A percentile compares a stretch with the other conserved stretches of the same genome.
phyloP scores from a whole-genome alignment of 208 protist species.

The Angomonas deanei region DNA sequence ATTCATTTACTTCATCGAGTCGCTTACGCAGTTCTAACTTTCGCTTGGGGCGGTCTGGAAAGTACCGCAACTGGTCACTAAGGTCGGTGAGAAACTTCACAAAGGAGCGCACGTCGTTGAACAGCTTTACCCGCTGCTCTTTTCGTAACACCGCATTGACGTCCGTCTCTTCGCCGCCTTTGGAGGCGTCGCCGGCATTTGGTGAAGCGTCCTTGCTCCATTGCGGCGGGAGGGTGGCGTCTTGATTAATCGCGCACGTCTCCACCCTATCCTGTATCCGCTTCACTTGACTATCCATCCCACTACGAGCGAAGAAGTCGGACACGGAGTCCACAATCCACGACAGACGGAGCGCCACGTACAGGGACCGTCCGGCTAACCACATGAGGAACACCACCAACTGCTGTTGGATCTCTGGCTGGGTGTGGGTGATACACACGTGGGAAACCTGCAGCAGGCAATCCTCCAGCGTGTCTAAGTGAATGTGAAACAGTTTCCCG shows the following conservation, averaged over 20 bases:
- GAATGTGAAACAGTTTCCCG: conserved; percentile 49
- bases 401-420: conserved; percentile 39
- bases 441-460: conserved; percentile 80
- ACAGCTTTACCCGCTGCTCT: conserved; percentile 74
- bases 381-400: conserved; percentile 71
- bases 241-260: conserved; percentile 84
- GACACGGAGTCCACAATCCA: conserved; percentile 74
- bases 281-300: conserved; percentile 54
- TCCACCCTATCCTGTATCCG: conserved; percentile 81
- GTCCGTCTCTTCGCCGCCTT: conserved; percentile 9
- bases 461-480: conserved; percentile 52
- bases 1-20: conserved; percentile 58
- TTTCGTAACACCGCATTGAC: conserved; percentile 55
- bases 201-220: not conserved
- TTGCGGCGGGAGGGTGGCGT: conserved; percentile 6
- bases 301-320: conserved; percentile 30
- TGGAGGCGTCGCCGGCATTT: not conserved
- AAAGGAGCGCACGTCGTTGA: conserved; percentile 78
- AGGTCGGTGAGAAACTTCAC: conserved; percentile 66
- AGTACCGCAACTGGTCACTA: conserved; percentile 60
- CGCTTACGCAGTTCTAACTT: conserved; percentile 66
- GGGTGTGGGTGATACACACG: conserved; percentile 63
- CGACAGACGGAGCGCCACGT: conserved; percentile 60
- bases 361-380: conserved; percentile 65
- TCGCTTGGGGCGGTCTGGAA: conserved; percentile 53